Base-by-base conservation (phyloP, 148 eudicot species). In the Chenopodium berlandieri region DNA sequence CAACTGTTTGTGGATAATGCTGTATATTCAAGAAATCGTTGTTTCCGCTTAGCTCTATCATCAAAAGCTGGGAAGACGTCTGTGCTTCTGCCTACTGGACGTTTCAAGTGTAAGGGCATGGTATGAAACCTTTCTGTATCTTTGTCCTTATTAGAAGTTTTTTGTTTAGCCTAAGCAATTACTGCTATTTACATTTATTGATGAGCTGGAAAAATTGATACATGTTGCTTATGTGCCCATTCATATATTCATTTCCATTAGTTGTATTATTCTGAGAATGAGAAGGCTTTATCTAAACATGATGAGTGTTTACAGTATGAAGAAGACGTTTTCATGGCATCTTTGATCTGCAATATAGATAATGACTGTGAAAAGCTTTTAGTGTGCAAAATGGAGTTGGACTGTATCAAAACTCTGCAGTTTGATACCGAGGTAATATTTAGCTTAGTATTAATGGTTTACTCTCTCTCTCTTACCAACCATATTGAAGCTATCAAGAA, bases 1-100 rank as follows among this genome's bases (percentile, higher is more conserved):
- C 94, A 91, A 64, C 90, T 91, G 78, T 96, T 96, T 86, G 92
- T 96, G 58, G 98, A 96, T 83, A 92, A 86, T 83, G 99, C 99
- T 83, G 99, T 96, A 69, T 96, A 96, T 85, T 81, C 98, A n/a
- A 90, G 99, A 87, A 96, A 96, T 80, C 98, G 99, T 77, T 91
- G 95, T 85, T 96, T 96, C 80, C 97, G 98, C 72, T 87, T 96
- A 71, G 92, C 89, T 82, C 87, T 96, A 34, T 96, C 99, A 62
- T 94, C 98, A 75, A 96, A 96, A 92, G 98, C 99, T 62, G 98
- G 99, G 87, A 96, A 94, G 84, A 90, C 72, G 75, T 91, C 93
- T 78, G 80, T 94, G 82, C 99, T 96, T 90, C 75, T 91, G 73
- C 95, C 99, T 48, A 92, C 94, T 80, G 91, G 91, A 46, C 97